These are phyloP conservation scores for Exophiala aquamarina DNA, from an alignment of 2,329 filamentous ascomycete genomes.

Conservation along the genomic window DNA sequence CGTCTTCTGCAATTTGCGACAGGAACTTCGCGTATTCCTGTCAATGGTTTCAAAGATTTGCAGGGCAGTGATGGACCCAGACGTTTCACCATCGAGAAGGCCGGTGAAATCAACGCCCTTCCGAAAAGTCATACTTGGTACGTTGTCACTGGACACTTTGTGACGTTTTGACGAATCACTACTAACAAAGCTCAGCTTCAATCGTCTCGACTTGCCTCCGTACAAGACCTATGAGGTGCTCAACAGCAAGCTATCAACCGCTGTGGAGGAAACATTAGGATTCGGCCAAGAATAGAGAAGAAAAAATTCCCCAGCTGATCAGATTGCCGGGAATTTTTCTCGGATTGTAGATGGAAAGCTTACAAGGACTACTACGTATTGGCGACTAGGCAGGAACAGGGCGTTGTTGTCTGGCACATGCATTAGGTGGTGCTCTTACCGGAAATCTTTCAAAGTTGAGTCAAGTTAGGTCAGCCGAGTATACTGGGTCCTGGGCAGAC, in stretches of 20 bases:
- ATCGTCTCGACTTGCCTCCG: constrained; percentile 88
- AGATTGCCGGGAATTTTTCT: no score
- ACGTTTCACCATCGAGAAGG: constrained; percentile 97
- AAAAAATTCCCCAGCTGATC: no score
- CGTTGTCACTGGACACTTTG: constrained; percentile 40
- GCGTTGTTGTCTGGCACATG: no score
- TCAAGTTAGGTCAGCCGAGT: no score
- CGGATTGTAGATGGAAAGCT: no score
- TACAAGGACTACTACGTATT: no score
- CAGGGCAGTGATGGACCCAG: constrained; percentile 95
- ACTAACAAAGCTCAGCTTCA: constrained; percentile 66
- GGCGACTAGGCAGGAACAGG: no score
- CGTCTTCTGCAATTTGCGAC: constrained; percentile 95
- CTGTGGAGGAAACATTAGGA: constrained; percentile 97
- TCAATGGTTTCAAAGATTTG: constrained; percentile 99
- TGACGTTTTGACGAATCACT: constrained; percentile 25
- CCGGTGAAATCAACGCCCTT: constrained; percentile 83
- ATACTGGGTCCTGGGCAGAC: no score
- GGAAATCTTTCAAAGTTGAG: no score
- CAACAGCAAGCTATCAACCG: constrained; percentile 88
- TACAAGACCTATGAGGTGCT: constrained; percentile 88
- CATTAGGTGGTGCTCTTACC: no score
- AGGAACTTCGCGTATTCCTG: constrained; percentile 93
- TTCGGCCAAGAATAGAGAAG: constrained; percentile 97
- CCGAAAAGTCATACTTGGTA: constrained; percentile 99